Base-by-base conservation (phyloP, 495 filamentous ascomycete genomes). In the Bacidia rubella region DNA sequence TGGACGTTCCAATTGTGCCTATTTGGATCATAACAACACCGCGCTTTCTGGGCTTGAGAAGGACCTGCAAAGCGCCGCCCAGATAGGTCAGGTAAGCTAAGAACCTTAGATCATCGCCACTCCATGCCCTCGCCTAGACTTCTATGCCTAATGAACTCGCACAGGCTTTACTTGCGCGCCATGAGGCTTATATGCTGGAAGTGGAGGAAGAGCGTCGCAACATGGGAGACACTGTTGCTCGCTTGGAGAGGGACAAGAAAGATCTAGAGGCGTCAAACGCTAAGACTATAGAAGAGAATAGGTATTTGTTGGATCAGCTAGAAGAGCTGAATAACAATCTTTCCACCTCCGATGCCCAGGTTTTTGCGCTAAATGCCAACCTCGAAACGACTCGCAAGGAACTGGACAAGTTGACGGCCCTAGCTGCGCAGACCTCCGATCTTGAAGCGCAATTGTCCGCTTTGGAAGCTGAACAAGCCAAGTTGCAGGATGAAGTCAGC, bases 181-280 rank as follows among this genome's bases (percentile, higher is more conserved):
- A 97, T 76, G 90, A 96, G 69, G 78, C 81, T 38, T 95, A 94
- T 65, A 86, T 95, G 73, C 82, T 80, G 19, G 87, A 95, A 62
- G 85, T 87, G 48, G 88, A 94, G 71, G 76, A 80, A 49, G 86
- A 95, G 60, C 81, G 92, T 15, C 65, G 67, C 42, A 78, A 78
- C 26, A 78, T 93, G 70, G 71, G 74, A 11, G 67, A 71, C 35
- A 84, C 73, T 41, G 86, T 96, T 58, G 82, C 86, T 52, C 70
- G 71, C 55, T 69, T 98, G 19, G 89, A 95, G 66, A 68, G 65
- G 47, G 84, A 94, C 56, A 93, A 89, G 63, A 72, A 68, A 57
- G 71, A 81, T 50, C 75, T 90, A 24, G 85, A 95, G 63, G 68
- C 69, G 11, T 74, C 74, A 52, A 96, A 96, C 66, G 77, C 78